These are phyloP conservation scores for Wickerhamomyces subpelliculosus DNA, from an alignment of 805 yeast species.

Conservation along the genomic window DNA sequence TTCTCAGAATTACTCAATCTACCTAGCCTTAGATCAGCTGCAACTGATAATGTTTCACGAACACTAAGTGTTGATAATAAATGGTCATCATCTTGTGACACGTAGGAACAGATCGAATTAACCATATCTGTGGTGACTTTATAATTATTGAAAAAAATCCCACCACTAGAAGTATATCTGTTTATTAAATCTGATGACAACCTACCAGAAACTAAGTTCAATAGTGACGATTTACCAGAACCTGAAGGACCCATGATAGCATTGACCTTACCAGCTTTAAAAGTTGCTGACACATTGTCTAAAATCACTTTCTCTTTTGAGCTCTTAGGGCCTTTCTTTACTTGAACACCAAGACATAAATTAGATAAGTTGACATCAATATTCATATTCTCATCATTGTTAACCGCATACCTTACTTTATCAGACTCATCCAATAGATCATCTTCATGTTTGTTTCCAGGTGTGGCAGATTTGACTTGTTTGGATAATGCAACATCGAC, in stretches of 20 bases:
- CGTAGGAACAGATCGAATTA: slow-evolving; percentile 57
- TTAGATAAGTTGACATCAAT: not conserved
- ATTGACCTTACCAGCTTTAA: slow-evolving; percentile 59
- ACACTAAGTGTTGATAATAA: slow-evolving; percentile 69
- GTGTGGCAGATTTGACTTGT: slow-evolving; percentile 1
- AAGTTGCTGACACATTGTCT: slow-evolving; percentile 57
- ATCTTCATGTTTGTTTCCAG: slow-evolving; percentile 1
- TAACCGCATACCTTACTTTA: not conserved
- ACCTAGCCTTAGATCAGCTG: slow-evolving; percentile 63
- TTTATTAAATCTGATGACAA: slow-evolving; percentile 25
- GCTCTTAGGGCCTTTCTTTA: slow-evolving; percentile 7
- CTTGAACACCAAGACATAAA: not conserved
- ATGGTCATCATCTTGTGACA: slow-evolving; percentile 74
- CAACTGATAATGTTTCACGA: slow-evolving; percentile 64
- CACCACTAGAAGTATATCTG: slow-evolving; percentile 32
- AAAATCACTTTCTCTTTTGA: slow-evolving; percentile 39
- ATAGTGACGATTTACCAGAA: slow-evolving; percentile 65
- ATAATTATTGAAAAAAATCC: slow-evolving; percentile 35
- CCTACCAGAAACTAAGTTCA: slow-evolving; percentile 59
- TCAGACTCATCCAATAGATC: not conserved
- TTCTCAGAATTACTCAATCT: slow-evolving; percentile 36
- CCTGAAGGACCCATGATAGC: slow-evolving; percentile 83
- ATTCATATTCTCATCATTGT: not conserved
- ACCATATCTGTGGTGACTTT: slow-evolving; percentile 28
- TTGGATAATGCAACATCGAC: slow-evolving; percentile 22